phyloP scores from a whole-genome alignment of 2,329 filamentous ascomycete species.

The Keithomyces neogunnii region DNA sequence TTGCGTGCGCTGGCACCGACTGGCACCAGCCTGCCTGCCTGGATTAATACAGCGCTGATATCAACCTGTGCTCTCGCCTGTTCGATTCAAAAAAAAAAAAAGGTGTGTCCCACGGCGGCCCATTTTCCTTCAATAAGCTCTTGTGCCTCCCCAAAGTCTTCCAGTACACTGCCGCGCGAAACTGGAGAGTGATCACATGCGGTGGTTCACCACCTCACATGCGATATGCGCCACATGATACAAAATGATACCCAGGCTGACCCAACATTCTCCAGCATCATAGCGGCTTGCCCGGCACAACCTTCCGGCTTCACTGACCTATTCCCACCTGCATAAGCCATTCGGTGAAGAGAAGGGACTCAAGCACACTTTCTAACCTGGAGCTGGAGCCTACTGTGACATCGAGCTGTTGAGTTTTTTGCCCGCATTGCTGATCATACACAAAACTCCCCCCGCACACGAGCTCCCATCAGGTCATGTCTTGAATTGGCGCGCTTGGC shows the following conservation, averaged over 20 bases:
- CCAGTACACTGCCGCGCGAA: background rate
- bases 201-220: background rate
- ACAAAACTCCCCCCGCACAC: conserved; percentile 1
- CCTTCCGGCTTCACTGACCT: background rate
- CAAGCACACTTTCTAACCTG: background rate
- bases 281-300: background rate
- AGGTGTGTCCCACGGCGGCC: background rate
- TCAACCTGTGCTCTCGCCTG: background rate
- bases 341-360: background rate
- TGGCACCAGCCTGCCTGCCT: background rate
- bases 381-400: background rate
- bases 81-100: background rate
- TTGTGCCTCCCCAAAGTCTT: background rate
- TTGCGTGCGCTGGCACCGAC: background rate
- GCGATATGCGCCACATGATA: background rate
- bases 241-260: background rate
- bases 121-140: background rate
- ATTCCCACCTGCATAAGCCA: background rate
- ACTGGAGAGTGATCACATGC: background rate
- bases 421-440: background rate
- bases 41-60: background rate
- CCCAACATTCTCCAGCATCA: background rate
- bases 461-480: conserved; percentile 6
- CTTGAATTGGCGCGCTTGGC: conserved; percentile 3
- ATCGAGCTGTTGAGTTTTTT: background rate